Evolutionary conservation across 805 yeast genomes (phyloP).

Genomic region (Kodamaea fukazawae): DNA sequence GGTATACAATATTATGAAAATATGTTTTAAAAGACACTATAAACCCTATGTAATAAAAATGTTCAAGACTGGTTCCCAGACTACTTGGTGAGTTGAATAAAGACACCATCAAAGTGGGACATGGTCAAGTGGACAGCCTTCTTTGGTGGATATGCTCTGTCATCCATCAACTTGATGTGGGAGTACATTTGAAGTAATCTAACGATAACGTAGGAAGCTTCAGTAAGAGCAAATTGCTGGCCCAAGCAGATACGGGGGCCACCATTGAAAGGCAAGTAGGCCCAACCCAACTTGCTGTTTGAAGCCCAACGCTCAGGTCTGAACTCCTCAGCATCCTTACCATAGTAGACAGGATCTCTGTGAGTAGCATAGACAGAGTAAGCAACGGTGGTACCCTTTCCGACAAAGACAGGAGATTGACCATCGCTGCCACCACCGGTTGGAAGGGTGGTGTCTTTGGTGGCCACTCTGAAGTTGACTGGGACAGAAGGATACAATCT

Average conservation of each 20-base stretch:
- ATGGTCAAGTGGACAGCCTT: conserved; percentile 27
- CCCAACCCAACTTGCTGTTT: conserved; percentile 23
- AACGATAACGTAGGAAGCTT: conserved; percentile 23
- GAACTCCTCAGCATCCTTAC: conserved; percentile 22
- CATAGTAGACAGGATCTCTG: conserved; percentile 28
- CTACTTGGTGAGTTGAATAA: conserved; percentile 8
- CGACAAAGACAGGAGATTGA: conserved; percentile 15
- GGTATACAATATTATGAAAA: too few species aligned
- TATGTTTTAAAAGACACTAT: too few species aligned
- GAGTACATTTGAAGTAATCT: conserved; percentile 25
- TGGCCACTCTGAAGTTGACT: conserved; percentile 24
- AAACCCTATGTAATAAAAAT: too few species aligned
- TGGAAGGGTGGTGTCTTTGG: conserved; percentile 25
- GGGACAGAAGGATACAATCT: conserved; percentile 29
- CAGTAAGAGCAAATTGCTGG: conserved; percentile 30
- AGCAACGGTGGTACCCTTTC: conserved; percentile 22
- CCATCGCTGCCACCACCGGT: conserved; percentile 25
- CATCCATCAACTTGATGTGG: conserved; percentile 16
- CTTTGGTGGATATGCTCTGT: conserved; percentile 28
- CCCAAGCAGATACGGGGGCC: conserved; percentile 30
- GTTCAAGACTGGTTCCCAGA: too few species aligned
- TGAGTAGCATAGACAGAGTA: conserved; percentile 40
- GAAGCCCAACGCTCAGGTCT: conserved; percentile 25
- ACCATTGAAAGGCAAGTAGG: conserved; percentile 27
- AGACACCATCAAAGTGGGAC: conserved; percentile 23